phyloP scores from a whole-genome alignment of 441 rosid species.

The Omphalea diandra region DNA sequence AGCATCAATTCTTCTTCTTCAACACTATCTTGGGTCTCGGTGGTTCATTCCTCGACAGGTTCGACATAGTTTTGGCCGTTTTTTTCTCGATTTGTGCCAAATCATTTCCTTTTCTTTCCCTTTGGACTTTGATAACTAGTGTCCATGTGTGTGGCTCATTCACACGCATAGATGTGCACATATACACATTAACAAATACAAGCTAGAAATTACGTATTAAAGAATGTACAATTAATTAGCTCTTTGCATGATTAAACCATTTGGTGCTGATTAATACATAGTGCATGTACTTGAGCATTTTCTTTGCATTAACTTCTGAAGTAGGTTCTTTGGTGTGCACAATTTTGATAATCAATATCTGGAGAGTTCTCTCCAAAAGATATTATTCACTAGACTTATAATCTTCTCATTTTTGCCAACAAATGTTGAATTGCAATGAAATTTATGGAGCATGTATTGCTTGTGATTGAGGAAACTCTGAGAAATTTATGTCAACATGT shows the following conservation, averaged over 20 bases:
- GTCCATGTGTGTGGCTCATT: neutral
- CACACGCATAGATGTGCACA: neutral
- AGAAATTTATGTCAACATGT: too few relatives aligned
- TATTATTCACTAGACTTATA: neutral
- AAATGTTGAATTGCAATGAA: neutral
- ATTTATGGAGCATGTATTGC: neutral
- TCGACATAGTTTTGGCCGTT: constrained; percentile 21
- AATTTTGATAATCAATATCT: neutral
- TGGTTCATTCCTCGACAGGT: constrained; percentile 98
- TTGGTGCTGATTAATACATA: neutral
- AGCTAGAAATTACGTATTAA: neutral
- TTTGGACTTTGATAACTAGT: neutral
- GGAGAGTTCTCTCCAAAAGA: neutral
- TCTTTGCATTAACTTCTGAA: neutral
- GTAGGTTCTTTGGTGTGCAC: neutral
- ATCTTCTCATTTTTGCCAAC: constrained; percentile 1
- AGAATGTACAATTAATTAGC: neutral
- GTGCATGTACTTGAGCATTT: neutral
- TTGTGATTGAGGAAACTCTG: neutral
- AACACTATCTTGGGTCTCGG: constrained; percentile 93
- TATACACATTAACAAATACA: neutral
- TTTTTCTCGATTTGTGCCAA: constrained; percentile 15
- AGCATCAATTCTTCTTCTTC: constrained; percentile 86
- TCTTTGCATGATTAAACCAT: neutral
- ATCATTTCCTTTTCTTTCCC: neutral